A percentile compares a stretch with the other conserved stretches of the same genome.
These are phyloP conservation scores for Aspergillus felis DNA, from an alignment of 2,329 filamentous ascomycete genomes.

Conservation along the genomic window DNA sequence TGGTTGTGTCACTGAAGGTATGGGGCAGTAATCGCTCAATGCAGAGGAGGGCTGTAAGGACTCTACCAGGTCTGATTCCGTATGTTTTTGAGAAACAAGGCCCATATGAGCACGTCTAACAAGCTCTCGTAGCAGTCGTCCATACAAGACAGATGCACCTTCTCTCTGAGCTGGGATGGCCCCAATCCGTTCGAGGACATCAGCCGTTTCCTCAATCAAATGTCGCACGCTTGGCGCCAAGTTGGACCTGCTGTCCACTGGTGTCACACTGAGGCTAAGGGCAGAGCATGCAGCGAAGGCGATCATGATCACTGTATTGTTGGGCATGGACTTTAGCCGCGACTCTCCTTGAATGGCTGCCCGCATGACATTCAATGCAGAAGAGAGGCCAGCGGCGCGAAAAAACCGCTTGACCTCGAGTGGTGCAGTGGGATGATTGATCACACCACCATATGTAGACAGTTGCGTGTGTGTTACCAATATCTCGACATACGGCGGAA, in stretches of 20 bases:
- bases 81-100: constrained; percentile 10
- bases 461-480: constrained; percentile 68
- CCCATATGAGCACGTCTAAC: constrained; percentile 36
- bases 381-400: constrained; percentile 66
- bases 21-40: constrained; percentile 15
- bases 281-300: constrained; percentile 70
- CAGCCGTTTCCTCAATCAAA: constrained; percentile 65
- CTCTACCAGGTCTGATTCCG: constrained; percentile 10
- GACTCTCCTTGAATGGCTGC: constrained; percentile 69
- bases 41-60: constrained; percentile 10
- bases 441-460: constrained; percentile 70
- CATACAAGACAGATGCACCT: constrained; percentile 61
- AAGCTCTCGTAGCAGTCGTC: constrained; percentile 52
- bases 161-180: constrained; percentile 62
- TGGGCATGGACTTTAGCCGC: constrained; percentile 70
- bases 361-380: constrained; percentile 70
- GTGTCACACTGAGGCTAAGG: constrained; percentile 59
- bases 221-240: constrained; percentile 61
- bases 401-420: constrained; percentile 69
- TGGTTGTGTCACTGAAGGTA: constrained; percentile 21
- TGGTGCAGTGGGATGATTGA: constrained; percentile 69
- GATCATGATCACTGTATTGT: constrained; percentile 76
- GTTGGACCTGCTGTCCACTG: constrained; percentile 52
- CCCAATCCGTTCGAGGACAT: constrained; percentile 66
- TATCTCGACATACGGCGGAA: constrained; percentile 72